These are phyloP conservation scores for Liriodendron chinense DNA, from an alignment of 164 flowering plant genomes.

Conservation along the genomic window DNA sequence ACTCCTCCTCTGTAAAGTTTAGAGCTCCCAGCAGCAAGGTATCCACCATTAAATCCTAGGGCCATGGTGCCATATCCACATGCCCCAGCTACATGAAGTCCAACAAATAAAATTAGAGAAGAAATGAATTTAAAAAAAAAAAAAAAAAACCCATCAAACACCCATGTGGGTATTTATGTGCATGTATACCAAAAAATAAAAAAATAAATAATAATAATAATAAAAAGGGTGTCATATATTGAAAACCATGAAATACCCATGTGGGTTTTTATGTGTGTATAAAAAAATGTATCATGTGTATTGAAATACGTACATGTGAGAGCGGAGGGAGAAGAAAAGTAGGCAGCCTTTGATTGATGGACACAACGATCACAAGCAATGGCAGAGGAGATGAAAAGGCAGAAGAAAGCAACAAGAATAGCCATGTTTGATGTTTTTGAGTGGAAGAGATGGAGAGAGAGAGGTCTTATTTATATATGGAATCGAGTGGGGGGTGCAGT, in stretches of 20 bases:
- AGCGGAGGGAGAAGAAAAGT: conserved; percentile 44
- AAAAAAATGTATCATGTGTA: too few relatives aligned
- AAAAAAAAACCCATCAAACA: neutral
- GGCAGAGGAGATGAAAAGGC: conserved; percentile 42
- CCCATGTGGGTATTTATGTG: too few relatives aligned
- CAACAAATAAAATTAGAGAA: neutral
- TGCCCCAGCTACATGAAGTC: conserved; percentile 61
- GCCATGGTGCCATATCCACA: conserved; percentile 90
- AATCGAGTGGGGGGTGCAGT: neutral
- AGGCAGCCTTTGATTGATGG: conserved; percentile 63
- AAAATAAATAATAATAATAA: too few relatives aligned
- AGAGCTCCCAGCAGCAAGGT: conserved; percentile 67
- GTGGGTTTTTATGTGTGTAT: neutral
- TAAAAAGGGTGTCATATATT: too few relatives aligned
- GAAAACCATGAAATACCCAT: neutral
- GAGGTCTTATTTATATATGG: neutral
- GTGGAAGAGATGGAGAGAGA: neutral
- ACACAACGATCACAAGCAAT: conserved; percentile 79
- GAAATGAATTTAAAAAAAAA: neutral
- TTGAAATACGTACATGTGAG: conserved; percentile 45
- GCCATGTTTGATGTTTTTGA: conserved; percentile 28
- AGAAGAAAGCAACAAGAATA: conserved; percentile 30
- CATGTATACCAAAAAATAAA: too few relatives aligned
- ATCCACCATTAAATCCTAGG: conserved; percentile 47
- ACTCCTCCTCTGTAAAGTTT: conserved; percentile 70